A percentile compares a stretch with the other conserved stretches of the same genome.
These are phyloP conservation scores for Amanita inopinata DNA, from an alignment of 768 basidiomycete genomes.

Conservation along the genomic window DNA sequence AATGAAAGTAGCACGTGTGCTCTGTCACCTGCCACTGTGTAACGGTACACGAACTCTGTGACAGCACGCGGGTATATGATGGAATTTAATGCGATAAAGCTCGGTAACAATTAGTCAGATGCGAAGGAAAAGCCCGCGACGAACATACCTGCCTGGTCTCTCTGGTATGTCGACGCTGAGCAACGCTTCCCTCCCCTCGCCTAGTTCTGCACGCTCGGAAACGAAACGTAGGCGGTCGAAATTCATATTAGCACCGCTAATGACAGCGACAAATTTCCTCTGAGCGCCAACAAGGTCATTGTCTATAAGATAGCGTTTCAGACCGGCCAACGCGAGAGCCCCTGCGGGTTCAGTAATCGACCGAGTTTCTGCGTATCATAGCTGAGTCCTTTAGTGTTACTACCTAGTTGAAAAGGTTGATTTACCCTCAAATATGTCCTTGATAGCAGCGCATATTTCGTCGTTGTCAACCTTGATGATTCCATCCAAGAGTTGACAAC, in stretches of 20 bases:
- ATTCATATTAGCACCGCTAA: constrained; percentile 99
- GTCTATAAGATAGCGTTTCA: constrained; percentile 78
- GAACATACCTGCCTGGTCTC: constrained; percentile 71
- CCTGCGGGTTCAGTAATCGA: constrained; percentile 96
- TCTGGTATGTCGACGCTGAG: constrained; percentile 95
- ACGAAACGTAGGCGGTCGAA: constrained; percentile 95
- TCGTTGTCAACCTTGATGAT: constrained; percentile 87
- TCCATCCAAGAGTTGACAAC: constrained; percentile 73
- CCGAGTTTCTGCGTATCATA: constrained; percentile 63
- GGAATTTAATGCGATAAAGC: constrained; percentile 82
- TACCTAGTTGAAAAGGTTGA: too few species aligned
- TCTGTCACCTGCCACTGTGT: constrained; percentile 51
- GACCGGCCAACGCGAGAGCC: constrained; percentile 82
- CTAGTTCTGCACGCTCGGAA: constrained; percentile 96
- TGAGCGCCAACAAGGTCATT: constrained; percentile 77
- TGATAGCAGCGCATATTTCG: constrained; percentile 96
- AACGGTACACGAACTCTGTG: constrained; percentile 95
- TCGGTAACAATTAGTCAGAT: constrained; percentile 20
- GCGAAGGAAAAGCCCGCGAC: background rate
- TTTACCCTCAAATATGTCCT: constrained; percentile 94
- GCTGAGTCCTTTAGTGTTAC: too few species aligned
- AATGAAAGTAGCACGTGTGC: constrained; percentile 92
- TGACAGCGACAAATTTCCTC: constrained; percentile 82
- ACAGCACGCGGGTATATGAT: constrained; percentile 85
- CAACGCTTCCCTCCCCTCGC: constrained; percentile 90